A percentile compares a stretch with the other conserved stretches of the same genome.
These are phyloP conservation scores for Xylariaceae sp. DNA, from an alignment of 2,329 filamentous ascomycete genomes.

Conservation along the genomic window DNA sequence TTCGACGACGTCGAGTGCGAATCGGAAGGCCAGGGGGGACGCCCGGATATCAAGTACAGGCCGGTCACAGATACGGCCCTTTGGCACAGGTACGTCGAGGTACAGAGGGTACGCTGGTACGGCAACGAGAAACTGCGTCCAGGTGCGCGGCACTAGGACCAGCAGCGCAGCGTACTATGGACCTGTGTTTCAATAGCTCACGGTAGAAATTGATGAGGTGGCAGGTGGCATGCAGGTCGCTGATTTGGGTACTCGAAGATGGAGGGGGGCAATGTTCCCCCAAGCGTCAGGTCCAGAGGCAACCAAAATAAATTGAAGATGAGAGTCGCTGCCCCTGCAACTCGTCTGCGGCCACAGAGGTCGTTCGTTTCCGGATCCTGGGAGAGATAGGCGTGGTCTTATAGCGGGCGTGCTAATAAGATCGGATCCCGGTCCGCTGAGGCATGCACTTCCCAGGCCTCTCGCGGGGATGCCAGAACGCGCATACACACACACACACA, in stretches of 20 bases:
- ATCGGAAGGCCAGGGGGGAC: constrained; percentile 22
- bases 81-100: constrained; percentile 25
- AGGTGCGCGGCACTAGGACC: constrained; percentile 21
- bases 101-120: constrained; percentile 21
- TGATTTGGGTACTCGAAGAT: constrained; percentile 31
- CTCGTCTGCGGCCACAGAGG: not conserved
- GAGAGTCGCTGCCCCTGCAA: constrained; percentile 12
- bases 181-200: constrained; percentile 33
- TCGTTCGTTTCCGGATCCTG: not conserved
- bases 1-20: constrained; percentile 22
- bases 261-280: constrained; percentile 14
- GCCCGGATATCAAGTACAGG: constrained; percentile 24
- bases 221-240: constrained; percentile 39
- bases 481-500: too few relatives aligned
- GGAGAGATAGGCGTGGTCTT: not conserved
- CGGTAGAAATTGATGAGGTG: constrained; percentile 37
- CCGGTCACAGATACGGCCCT: constrained; percentile 24
- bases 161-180: constrained; percentile 29
- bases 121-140: constrained; percentile 11
- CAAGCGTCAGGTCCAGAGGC: constrained; percentile 13
- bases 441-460: not conserved
- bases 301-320: constrained; percentile 12
- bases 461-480: not conserved
- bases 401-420: not conserved
- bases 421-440: not conserved